Evolutionary conservation across 2,329 filamentous ascomycete species (phyloP).

Genomic region (Ambrosiella xylebori): DNA sequence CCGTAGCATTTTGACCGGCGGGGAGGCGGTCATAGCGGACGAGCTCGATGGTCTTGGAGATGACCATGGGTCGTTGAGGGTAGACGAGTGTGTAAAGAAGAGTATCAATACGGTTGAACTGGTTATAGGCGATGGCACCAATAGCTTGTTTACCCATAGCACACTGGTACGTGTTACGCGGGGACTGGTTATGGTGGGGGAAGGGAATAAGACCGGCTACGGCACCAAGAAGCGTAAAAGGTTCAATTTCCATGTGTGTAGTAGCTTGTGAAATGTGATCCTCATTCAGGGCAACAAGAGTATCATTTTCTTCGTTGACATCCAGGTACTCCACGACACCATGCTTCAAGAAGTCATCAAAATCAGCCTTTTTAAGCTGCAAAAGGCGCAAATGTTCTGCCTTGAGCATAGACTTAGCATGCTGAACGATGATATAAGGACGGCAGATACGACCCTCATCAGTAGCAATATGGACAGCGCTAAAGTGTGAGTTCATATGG

Average conservation of each 20-base stretch:
- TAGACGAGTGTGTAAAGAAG: constrained; percentile 94
- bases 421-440: constrained; percentile 87
- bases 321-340: constrained; percentile 94
- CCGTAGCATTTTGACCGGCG: constrained; percentile 89
- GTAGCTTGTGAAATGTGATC: constrained; percentile 65
- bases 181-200: constrained; percentile 96
- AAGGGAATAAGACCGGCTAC: constrained; percentile 95
- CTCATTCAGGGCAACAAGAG: constrained; percentile 81
- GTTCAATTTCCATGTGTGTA: constrained; percentile 93
- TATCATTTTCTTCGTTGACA: constrained; percentile 96
- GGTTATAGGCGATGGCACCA: constrained; percentile 88
- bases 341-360: constrained; percentile 82
- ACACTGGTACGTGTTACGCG: constrained; percentile 87
- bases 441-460: constrained; percentile 95
- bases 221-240: constrained; percentile 88
- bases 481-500: constrained; percentile 85
- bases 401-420: constrained; percentile 65
- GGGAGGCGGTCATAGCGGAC: constrained; percentile 96
- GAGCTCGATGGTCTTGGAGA: constrained; percentile 88
- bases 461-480: constrained; percentile 84
- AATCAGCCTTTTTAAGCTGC: constrained; percentile 67
- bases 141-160: constrained; percentile 96
- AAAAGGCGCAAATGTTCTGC: constrained; percentile 62
- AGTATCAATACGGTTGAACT: constrained; percentile 92
- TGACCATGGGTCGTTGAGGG: constrained; percentile 93